Base-by-base conservation (phyloP, 768 basidiomycete species). In the Mycena chlorophos region DNA sequence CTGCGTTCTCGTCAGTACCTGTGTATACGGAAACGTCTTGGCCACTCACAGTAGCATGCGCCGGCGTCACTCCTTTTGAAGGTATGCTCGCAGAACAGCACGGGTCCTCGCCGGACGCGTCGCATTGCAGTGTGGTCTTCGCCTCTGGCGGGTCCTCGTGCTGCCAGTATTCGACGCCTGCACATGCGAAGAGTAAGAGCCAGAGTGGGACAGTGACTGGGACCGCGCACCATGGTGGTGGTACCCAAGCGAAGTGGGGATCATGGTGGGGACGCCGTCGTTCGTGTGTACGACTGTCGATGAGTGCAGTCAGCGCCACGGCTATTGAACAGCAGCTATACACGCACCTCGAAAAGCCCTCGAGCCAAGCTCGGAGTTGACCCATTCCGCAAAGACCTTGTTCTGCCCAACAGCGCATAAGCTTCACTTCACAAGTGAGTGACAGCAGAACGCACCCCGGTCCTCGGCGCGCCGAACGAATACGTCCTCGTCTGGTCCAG, bases 141-240 rank as follows among this genome's bases (percentile, higher is more conserved):
- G 71, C 66, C 4, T 73, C 73, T 0, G 74, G 49, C 4, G 82
- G 82, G 37, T 76, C 74, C 4, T 60, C 63, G 29, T 71, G 70
- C 59, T 78, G 75, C 81, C 80, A 83, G 56, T 81, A 81, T 63
- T 82, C 80, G 46, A 80, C 64, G 0, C 80, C 79, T 81, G 29
- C 27, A 19, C 29, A 3, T 2, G 27, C n/a, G 12, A 10, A 25
- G 17, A 19, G 6, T 19, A 10, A 34, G 51, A 14, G 25, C 26
- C 43, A 31, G 5, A 17, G 27, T 13, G 10, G 2, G 19, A 30
- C 26, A 50, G 39, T 29, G 27, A 12, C 17, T 6, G 27, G 16
- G 43, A 40, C 14, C 14, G 49, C 63, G 31, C 51, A 77, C 82
- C 81, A 55, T 83, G 81, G 53, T 84, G 82, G 51, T 74, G 75